These are phyloP conservation scores for Trypanosoma mega DNA, from an alignment of 208 protist genomes.

Conservation along the genomic window DNA sequence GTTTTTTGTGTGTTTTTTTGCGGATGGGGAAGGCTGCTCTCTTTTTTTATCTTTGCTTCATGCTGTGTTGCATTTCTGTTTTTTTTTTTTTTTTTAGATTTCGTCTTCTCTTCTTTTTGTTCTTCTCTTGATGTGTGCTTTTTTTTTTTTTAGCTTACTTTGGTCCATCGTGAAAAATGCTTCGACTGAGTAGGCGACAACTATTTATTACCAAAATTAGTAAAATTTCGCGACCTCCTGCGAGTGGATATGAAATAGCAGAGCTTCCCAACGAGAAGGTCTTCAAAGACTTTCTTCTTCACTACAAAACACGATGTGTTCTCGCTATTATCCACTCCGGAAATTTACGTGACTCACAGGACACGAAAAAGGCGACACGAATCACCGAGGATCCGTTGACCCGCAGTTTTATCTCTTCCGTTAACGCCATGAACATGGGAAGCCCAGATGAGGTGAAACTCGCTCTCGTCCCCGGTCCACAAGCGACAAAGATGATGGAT, in stretches of 20 bases:
- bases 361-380: neutral
- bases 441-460: slow-evolving; percentile 75
- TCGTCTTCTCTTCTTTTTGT: no score
- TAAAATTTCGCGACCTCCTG: slow-evolving; percentile 66
- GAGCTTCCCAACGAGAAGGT: slow-evolving; percentile 82
- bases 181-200: slow-evolving; percentile 20
- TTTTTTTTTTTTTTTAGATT: neutral
- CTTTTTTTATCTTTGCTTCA: slow-evolving; percentile 10
- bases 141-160: slow-evolving; percentile 9
- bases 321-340: slow-evolving; percentile 73
- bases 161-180: slow-evolving; percentile 21
- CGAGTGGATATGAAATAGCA: slow-evolving; percentile 79
- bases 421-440: slow-evolving; percentile 77
- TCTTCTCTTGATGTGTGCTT: no score
- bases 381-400: slow-evolving; percentile 60
- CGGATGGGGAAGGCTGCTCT: neutral
- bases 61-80: neutral
- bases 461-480: slow-evolving; percentile 67
- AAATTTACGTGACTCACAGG: slow-evolving; percentile 5
- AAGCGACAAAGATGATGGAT: slow-evolving; percentile 55
- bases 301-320: slow-evolving; percentile 59
- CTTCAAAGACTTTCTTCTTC: slow-evolving; percentile 62
- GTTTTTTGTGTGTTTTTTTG: slow-evolving; percentile 13
- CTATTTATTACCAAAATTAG: slow-evolving; percentile 68
- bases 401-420: slow-evolving; percentile 73